These are phyloP conservation scores for Sugiyamaella qingdaonensis DNA, from an alignment of 805 yeast species.

Conservation along the genomic window DNA sequence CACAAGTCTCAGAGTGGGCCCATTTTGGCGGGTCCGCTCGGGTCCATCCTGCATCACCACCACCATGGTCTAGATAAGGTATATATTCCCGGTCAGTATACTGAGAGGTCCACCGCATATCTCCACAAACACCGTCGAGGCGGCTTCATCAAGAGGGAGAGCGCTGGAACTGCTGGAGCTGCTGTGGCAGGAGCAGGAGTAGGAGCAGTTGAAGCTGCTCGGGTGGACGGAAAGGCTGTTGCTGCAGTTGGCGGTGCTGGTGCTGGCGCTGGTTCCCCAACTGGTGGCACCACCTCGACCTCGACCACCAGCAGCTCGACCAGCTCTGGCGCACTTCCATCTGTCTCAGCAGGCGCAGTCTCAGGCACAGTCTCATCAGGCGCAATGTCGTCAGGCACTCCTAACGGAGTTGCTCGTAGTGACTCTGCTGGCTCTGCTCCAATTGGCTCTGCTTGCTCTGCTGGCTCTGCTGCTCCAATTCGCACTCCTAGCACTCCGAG, in stretches of 20 bases:
- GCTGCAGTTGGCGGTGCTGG: background rate
- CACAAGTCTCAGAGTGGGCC: constrained; percentile 8
- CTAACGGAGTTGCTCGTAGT: background rate
- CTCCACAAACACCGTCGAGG: constrained; percentile 22
- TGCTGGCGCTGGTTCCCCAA: background rate
- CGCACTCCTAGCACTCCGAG: no score
- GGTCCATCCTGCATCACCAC: background rate
- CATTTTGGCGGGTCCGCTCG: background rate
- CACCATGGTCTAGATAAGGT: constrained; percentile 5
- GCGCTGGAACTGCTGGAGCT: constrained; percentile 43
- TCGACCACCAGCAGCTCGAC: no score
- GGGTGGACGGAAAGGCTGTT: background rate
- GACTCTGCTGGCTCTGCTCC: background rate
- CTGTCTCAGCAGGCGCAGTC: no score
- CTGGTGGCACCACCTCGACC: no score
- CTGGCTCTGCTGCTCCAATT: no score
- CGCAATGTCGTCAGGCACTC: background rate
- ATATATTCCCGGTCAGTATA: constrained; percentile 13
- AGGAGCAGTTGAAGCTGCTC: background rate
- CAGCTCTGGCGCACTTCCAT: no score
- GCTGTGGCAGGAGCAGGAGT: no score
- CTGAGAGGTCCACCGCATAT: constrained; percentile 16
- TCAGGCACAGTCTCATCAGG: no score
- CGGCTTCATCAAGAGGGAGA: constrained; percentile 31
- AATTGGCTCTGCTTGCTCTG: background rate